These are phyloP conservation scores for Pseudozyma thailandica DNA, from an alignment of 1,284 basidiomycete genomes.

Conservation along the genomic window DNA sequence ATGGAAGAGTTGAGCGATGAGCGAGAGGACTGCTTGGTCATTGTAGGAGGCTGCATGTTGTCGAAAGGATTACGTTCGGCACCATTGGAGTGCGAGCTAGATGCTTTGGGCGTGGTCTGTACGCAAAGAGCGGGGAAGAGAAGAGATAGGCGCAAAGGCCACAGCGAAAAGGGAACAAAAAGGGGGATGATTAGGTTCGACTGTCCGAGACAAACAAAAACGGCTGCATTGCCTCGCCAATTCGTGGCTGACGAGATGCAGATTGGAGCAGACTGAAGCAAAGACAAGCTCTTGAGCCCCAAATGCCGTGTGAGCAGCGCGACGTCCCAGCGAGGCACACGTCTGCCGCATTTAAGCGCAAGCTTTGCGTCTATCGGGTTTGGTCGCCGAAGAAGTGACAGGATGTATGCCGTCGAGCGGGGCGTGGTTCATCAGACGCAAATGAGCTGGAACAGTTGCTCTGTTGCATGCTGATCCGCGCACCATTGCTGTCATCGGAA, in stretches of 20 bases:
- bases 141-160: not conserved
- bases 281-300: not conserved
- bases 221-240: not conserved
- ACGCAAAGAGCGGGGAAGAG: not conserved
- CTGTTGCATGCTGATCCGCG: not conserved
- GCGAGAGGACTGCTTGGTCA: conserved; percentile 37
- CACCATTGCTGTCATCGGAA: not conserved
- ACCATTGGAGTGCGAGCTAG: conserved; percentile 47
- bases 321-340: not conserved
- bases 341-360: not conserved
- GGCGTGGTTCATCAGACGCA: not conserved
- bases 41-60: conserved; percentile 38
- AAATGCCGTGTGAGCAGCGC: not conserved
- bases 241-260: not conserved
- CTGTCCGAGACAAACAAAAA: conserved; percentile 1
- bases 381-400: not conserved
- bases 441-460: not conserved
- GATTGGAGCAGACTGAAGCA: not conserved
- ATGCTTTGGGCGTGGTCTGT: conserved; percentile 58
- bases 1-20: conserved; percentile 48
- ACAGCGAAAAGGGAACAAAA: not conserved
- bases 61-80: conserved; percentile 64
- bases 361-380: not conserved
- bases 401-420: not conserved
- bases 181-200: conserved; percentile 4